Base-by-base conservation (phyloP, 1,284 basidiomycete species). In the Vanrija pseudolonga region DNA sequence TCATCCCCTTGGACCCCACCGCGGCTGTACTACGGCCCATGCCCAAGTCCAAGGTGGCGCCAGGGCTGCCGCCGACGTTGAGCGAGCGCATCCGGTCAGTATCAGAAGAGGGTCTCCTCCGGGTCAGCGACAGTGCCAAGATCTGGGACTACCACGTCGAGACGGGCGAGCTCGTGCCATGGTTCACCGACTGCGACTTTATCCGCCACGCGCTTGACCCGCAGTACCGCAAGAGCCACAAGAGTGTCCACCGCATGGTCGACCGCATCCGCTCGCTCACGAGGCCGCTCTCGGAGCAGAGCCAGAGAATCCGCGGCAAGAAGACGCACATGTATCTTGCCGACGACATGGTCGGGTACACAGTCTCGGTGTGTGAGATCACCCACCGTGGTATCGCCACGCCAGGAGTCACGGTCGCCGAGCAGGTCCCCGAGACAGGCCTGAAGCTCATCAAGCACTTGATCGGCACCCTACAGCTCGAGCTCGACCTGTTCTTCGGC, bases 301-400 rank as follows among this genome's bases (percentile, higher is more conserved):
- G 68, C 45, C 65, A 68, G 32, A 63, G 69, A n/a, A 65, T 76
- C 23, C 61, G 73, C 47, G 67, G 69, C 22, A 67, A 63, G 47
- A 74, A 75, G 45, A 64, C 66, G 19, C 68, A 69, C 51, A 83
- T 92, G 56, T 94, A 94, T 66, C 79, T 97, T 3, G 90, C 93
- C 0, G 89, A 94, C 64, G 90, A 95, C 60, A 77, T 96, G 32
- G 80, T 95, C n/a, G 89, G 85, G 2, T 96, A 94, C 71, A 93
- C 91, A 0, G 82, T 97, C 44, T 79, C 86, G 2, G 80, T 84
- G n/a, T 82, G 90, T 51, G 94, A 97, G 75, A 83, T 89, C 20
- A 83, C 88, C 0, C 83, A 87, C 51, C 82, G 93, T 28, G 91
- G 90, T 2, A 74, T 81, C 8, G 82, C 81, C 7, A 57, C 63